Evolutionary conservation across 345 rosid species (phyloP).

Genomic region (Melaleuca alternifolia): DNA sequence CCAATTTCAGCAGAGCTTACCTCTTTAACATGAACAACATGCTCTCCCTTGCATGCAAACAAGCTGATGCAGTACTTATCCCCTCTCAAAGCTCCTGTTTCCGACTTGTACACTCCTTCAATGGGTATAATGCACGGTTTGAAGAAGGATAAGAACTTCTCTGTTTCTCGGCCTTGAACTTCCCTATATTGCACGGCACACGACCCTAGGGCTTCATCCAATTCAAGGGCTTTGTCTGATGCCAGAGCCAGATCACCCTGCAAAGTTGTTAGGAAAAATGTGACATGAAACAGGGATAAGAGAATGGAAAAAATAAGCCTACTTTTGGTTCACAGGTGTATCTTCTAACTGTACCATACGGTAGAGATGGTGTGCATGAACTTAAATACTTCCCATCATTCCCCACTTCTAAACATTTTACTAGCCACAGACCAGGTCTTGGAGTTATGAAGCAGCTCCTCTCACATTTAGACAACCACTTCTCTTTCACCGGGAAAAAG

Average conservation of each 20-base stretch:
- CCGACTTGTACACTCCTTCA: constrained; percentile 48
- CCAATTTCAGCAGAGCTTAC: constrained; percentile 19
- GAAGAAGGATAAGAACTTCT: constrained; percentile 70
- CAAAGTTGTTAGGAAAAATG: constrained; percentile 4
- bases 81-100: constrained; percentile 10
- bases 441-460: not conserved
- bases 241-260: constrained; percentile 60
- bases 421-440: not conserved
- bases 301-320: not conserved
- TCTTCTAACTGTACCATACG: not conserved
- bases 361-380: not conserved
- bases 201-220: constrained; percentile 69
- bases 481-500: not conserved
- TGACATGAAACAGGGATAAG: not conserved
- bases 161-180: constrained; percentile 82
- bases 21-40: constrained; percentile 75
- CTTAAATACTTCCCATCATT: not conserved
- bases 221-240: constrained; percentile 68
- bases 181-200: constrained; percentile 82
- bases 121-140: constrained; percentile 79
- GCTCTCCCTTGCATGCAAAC: constrained; percentile 72
- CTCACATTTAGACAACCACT: not conserved
- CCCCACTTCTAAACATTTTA: not conserved
- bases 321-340: not conserved
- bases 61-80: constrained; percentile 40